Base-by-base conservation (phyloP, 2,329 filamentous ascomycete species). In the Massarina eburnea region DNA sequence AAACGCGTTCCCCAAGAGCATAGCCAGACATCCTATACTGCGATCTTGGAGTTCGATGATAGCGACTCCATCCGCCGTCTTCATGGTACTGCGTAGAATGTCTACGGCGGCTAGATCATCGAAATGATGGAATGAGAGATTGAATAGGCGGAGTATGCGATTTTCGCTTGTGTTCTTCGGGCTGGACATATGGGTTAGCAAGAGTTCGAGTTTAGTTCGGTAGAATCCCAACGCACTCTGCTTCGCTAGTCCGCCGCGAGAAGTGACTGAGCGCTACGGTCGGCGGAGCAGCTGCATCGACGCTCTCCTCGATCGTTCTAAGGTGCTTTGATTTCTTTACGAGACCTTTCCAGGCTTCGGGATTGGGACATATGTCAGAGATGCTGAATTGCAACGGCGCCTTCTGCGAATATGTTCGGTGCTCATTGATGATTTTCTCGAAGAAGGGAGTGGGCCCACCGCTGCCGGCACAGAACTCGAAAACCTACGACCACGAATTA, bases 1-100 rank as follows among this genome's bases (percentile, higher is more conserved):
- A 14, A 75, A 76, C 24, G 58, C 55, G 39, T 71, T 67, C 22
- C 62, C 39, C n/a, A 63, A 19, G 51, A 72, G 65, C 37, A 71
- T 48, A 6, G 53, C 4, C 7, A 72, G 27, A 26, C 58, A 65
- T 0, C 54, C 52, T 2, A 66, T 3, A 2, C 54, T 50, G 1
- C 86, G 80, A 54, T 85, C 83, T 66, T 89, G 86, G n/a, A 90
- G 76, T 69, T 90, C 86, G 51, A 90, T 83, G 48, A 91, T 87
- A 8, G 79, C 84, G 56, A 89, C 85, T 0, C 81, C 86, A 50
- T 86, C 79, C 41, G 81, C 79, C 0, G 80, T 87, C 55, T 81
- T 75, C 29, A 89, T 67, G 0, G 84, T 85, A 62, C 86, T 83
- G 41, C 74, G 74, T 24, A 91, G 64, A 22, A 89, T 85, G 8